phyloP scores from a whole-genome alignment of 2,329 filamentous ascomycete genomes.

The Trichoderma sp. region DNA sequence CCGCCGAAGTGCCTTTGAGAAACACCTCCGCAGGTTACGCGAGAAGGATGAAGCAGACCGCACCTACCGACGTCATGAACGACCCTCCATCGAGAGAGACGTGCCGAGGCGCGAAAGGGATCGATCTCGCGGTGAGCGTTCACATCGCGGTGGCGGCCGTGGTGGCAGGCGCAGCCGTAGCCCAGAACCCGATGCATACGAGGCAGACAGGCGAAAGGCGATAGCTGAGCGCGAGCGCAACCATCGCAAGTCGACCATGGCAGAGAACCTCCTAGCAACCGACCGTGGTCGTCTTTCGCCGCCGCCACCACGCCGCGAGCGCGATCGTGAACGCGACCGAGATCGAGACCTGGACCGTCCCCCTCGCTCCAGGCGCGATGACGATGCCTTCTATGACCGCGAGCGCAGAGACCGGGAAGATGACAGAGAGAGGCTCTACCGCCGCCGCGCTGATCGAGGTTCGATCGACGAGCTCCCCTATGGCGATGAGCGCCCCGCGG shows the following conservation, averaged over 20 bases:
- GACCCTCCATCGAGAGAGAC: conserved; percentile 55
- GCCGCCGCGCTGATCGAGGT: conserved; percentile 74
- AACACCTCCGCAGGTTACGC: conserved; percentile 83
- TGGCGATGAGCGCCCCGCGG: conserved; percentile 70
- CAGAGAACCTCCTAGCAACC: conserved; percentile 60
- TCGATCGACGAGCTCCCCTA: conserved; percentile 89
- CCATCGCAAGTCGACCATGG: conserved; percentile 78
- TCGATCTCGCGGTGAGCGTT: conserved; percentile 61
- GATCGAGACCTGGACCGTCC: conserved; percentile 54
- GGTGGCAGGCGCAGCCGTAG: conserved; percentile 72
- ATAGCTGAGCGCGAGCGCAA: conserved; percentile 93
- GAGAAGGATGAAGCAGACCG: conserved; percentile 84
- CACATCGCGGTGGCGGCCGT: conserved; percentile 61
- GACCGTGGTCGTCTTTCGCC: conserved; percentile 53
- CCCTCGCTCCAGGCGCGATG: conserved; percentile 60
- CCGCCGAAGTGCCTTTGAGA: conserved; percentile 84
- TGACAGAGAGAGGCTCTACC: conserved; percentile 85
- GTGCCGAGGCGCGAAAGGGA: conserved; percentile 65
- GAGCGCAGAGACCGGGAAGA: conserved; percentile 87
- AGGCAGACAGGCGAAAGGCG: conserved; percentile 90
- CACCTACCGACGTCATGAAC: conserved; percentile 60
- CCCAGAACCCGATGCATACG: conserved; percentile 91
- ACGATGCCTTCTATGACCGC: conserved; percentile 74
- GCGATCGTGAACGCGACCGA: conserved; percentile 47
- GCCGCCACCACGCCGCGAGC: conserved; percentile 47